phyloP scores from a whole-genome alignment of 2,329 filamentous ascomycete species.

The Epichloe amarillans region DNA sequence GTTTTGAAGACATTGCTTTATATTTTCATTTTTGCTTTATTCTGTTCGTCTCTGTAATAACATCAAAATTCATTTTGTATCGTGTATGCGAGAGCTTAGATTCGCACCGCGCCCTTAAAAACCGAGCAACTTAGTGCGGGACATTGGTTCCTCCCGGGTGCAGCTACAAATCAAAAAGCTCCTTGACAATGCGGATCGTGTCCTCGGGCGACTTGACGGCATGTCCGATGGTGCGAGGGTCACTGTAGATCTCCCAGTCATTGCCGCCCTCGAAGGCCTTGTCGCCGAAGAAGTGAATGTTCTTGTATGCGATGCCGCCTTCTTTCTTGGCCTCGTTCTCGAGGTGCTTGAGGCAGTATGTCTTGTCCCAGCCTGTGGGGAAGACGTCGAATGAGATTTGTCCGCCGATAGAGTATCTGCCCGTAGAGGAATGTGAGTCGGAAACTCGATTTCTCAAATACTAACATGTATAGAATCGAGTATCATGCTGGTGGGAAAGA shows the following conservation, averaged over 20 bases:
- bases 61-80: too few relatives aligned
- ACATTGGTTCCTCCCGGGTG: background rate
- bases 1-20: too few relatives aligned
- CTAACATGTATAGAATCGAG: background rate
- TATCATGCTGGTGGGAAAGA: background rate
- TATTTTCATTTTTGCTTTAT: too few relatives aligned
- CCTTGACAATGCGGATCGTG: conserved; percentile 65
- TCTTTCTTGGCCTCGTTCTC: conserved; percentile 62
- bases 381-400: conserved; percentile 99
- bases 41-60: too few relatives aligned
- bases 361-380: conserved; percentile 96
- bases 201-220: conserved; percentile 70
- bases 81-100: too few relatives aligned
- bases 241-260: conserved; percentile 86
- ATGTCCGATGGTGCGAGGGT: conserved; percentile 73
- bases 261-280: conserved; percentile 87
- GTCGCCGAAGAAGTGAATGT: conserved; percentile 96
- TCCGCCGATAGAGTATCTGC: conserved; percentile 81
- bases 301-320: conserved; percentile 65
- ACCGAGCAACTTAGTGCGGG: too few relatives aligned
- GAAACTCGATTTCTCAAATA: too few relatives aligned
- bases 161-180: conserved; percentile 56
- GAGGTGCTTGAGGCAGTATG: conserved; percentile 82
- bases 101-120: too few relatives aligned
- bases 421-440: too few relatives aligned